A percentile compares a stretch with the other conserved stretches of the same genome.
phyloP scores from a whole-genome alignment of 208 protist species.

The Sergeia podlipaevii region DNA sequence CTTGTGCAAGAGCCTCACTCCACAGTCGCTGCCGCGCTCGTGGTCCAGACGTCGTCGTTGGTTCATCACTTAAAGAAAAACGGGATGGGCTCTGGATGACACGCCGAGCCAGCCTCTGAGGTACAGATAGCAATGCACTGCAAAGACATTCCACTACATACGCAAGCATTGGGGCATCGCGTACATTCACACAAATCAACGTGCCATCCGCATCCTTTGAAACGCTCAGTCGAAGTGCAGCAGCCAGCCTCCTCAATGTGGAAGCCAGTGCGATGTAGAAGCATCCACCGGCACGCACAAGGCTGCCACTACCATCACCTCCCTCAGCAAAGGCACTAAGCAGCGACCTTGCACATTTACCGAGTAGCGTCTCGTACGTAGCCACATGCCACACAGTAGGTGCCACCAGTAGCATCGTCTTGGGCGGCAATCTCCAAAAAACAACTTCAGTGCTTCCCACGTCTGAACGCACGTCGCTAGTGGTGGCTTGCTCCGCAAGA shows the following conservation, averaged over 20 bases:
- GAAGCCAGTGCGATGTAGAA: constrained; percentile 31
- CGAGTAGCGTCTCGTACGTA: constrained; percentile 16
- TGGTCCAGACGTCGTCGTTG: constrained; percentile 25
- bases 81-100: too few species aligned
- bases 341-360: constrained; percentile 23
- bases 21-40: constrained; percentile 29
- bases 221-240: constrained; percentile 2
- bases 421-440: too few species aligned
- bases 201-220: neutral
- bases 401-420: constrained; percentile 32
- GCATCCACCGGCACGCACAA: constrained; percentile 44
- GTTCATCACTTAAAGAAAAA: too few species aligned
- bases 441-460: too few species aligned
- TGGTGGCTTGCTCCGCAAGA: too few species aligned
- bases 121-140: too few species aligned
- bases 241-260: neutral
- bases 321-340: neutral
- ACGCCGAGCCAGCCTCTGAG: too few species aligned
- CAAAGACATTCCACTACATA: too few species aligned
- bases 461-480: too few species aligned
- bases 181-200: too few species aligned
- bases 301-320: constrained; percentile 5
- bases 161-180: too few species aligned
- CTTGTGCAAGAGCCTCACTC: constrained; percentile 13
- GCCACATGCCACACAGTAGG: constrained; percentile 16